Percentiles rank a stretch among this genome's conserved stretches.
These are phyloP conservation scores for Populus hybrid DNA, from an alignment of 441 rosid species.

Conservation along the genomic window DNA sequence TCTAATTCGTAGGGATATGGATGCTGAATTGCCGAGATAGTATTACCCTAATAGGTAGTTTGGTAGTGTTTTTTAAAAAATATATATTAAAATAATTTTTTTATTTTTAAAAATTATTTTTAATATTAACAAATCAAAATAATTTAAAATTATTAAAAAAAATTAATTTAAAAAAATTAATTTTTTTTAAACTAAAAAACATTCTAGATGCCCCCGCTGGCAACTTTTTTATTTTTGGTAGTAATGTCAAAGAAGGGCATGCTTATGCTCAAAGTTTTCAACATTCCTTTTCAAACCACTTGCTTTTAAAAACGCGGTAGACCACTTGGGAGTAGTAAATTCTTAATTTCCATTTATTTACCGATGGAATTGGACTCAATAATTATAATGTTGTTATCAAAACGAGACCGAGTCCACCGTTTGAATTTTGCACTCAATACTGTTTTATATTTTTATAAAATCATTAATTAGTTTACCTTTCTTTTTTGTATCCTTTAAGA, in stretches of 20 bases:
- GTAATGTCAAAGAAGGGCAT: constrained; percentile 9
- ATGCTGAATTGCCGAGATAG: too few relatives aligned
- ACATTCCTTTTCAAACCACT: neutral
- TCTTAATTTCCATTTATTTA: too few relatives aligned
- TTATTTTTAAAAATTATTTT: too few relatives aligned
- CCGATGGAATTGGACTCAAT: neutral
- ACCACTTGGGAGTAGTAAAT: neutral
- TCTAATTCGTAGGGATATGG: too few relatives aligned
- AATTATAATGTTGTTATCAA: neutral
- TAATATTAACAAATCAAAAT: too few relatives aligned
- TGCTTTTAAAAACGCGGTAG: neutral
- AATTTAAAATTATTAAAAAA: too few relatives aligned
- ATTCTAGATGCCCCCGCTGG: constrained; percentile 12
- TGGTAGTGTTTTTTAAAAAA: too few relatives aligned
- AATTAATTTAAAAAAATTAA: too few relatives aligned
- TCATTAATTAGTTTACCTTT: neutral
- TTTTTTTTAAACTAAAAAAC: too few relatives aligned
- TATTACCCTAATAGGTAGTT: too few relatives aligned
- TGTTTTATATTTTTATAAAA: neutral
- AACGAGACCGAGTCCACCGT: neutral
- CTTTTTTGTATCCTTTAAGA: neutral
- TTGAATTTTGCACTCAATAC: neutral
- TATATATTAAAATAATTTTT: too few relatives aligned
- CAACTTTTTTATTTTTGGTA: neutral
- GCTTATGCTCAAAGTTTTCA: constrained; percentile 9